Evolutionary conservation across 192 early-diverging fungal genomes (phyloP), one percentile per base, ranked within the genome.

Genomic region (Rhizophagus clarus): DNA sequence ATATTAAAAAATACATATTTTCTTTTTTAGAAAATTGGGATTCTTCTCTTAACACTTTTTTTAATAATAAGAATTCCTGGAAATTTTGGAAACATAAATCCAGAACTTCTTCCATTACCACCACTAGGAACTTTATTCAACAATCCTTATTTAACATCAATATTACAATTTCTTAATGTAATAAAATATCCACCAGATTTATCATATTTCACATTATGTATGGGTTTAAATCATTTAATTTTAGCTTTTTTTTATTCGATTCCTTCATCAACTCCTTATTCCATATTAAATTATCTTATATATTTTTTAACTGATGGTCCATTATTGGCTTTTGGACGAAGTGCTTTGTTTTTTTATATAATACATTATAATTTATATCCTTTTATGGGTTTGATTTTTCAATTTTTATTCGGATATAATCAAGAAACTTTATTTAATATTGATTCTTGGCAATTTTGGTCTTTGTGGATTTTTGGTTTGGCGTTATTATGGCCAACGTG

Each of bases 41-140:
- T 67, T 12, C 20, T 67, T 17, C 28, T 67, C 20, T 5, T 29
- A 17, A 31, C 17, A 10, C 64, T 66, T 17, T 66, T 66, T 31
- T 17, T 66, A 26, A 4, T 20, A 67, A 32, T 67, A 17, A 28
- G 64, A 67, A 67, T 67, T 67, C 64, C 64, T 32, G 64, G 29
- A 31, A 67, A 67, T 32, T 67, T 66, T 32, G 64, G 64, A 66
- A 66, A 66, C 12, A 66, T 66, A 66, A 66, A 66, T 32, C 64
- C 64, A 11, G 64, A 67, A 7, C 64, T 67, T 31, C 31, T 66
- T 31, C 64, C 64, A 32, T 32, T 17, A 31, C 64, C 64, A 66
- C 64, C 64, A 66, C 64, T 29, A 32, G 24, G 24, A 66, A 67
- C 64, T 10, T 32, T 67, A 10, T 67, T 67, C 24, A 10, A 67